phyloP scores from a whole-genome alignment of 257 asterid species.

The Gentiana straminea region DNA sequence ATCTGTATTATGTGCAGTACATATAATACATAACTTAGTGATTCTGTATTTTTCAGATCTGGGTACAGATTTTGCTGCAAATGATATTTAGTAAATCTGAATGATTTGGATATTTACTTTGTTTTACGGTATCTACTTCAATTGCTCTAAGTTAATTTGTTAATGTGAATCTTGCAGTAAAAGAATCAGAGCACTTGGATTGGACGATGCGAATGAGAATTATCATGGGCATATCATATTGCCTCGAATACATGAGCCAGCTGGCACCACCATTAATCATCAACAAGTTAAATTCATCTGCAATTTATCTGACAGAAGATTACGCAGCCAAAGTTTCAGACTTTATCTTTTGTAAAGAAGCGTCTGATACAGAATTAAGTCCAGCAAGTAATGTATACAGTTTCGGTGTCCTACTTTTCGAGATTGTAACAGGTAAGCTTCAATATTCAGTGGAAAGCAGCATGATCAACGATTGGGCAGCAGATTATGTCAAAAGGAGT shows the following conservation, averaged over 20 bases:
- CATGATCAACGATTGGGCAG: slow-evolving; percentile 50
- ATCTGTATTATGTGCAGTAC: too few relatives aligned
- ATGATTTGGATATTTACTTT: neutral
- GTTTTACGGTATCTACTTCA: neutral
- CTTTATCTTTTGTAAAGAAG: slow-evolving; percentile 32
- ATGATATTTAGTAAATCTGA: too few relatives aligned
- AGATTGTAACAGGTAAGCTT: slow-evolving; percentile 65
- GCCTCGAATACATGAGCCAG: slow-evolving; percentile 77
- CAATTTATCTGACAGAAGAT: slow-evolving; percentile 66
- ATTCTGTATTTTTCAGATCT: too few relatives aligned
- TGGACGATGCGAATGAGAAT: slow-evolving; percentile 73
- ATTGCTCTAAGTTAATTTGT: too few relatives aligned
- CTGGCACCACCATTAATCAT: slow-evolving; percentile 52
- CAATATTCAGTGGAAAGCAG: slow-evolving; percentile 46
- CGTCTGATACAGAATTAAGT: slow-evolving; percentile 21
- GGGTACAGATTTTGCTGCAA: too few relatives aligned
- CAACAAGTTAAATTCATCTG: slow-evolving; percentile 51
- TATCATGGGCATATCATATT: slow-evolving; percentile 83
- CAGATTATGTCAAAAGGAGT: slow-evolving; percentile 40
- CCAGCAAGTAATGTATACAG: slow-evolving; percentile 48
- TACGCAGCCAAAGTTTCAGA: slow-evolving; percentile 81
- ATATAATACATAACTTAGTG: too few relatives aligned
- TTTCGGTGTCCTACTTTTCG: slow-evolving; percentile 59
- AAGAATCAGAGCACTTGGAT: slow-evolving; percentile 80
- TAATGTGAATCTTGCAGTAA: slow-evolving; percentile 32